Base-by-base conservation (phyloP, 768 basidiomycete species). In the Mycena olivaceomarginata region DNA sequence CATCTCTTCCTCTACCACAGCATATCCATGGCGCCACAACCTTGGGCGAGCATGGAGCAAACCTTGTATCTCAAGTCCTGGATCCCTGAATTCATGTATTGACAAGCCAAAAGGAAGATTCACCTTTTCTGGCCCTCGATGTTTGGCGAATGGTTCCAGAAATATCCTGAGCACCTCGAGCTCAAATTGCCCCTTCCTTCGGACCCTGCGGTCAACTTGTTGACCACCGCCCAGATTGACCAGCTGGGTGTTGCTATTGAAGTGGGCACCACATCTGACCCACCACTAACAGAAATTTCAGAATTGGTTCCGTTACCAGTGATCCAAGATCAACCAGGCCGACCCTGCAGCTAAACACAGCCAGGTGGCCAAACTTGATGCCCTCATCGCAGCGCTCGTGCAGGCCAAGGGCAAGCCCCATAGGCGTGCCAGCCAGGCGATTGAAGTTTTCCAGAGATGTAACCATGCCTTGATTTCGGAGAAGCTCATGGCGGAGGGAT, bases 61-160 rank as follows among this genome's bases (percentile, higher is more conserved):
- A 11, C 2, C 1, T 6, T 1, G 5, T 63, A 7, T 11, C 67
- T 69, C 4, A 39, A 51, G 0, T 0, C 2, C 20, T 56, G 39
- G 48, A 31, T 75, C 15, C 12, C 60, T 8, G 74, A 69, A 39
- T 75, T 25, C 41, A 51, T 75, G 10, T 37, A 37, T 5, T 22
- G 74, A 18, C 74, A 75, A 25, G 74, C 60, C 1, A 39, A 68
- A 40, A 18, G 20, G 2, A 68, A 68, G 22, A 37, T 75, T 9
- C 46, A 63, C 15, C 48, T 69, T 3, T 75, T 75, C 48, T 75
- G 74, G 74, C n/a, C 74, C 31, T 31, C 16, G 16, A 48, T 75
- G 60, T 16, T 13, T 1, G 18, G 31, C 5, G 67, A 39, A 0
- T 75, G 46, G 46, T 75, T 75, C 18, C 6, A 12, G 2, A 12